Conservation (phyloP, 257 asterid species). For the Scutellaria galericulata region DNA sequence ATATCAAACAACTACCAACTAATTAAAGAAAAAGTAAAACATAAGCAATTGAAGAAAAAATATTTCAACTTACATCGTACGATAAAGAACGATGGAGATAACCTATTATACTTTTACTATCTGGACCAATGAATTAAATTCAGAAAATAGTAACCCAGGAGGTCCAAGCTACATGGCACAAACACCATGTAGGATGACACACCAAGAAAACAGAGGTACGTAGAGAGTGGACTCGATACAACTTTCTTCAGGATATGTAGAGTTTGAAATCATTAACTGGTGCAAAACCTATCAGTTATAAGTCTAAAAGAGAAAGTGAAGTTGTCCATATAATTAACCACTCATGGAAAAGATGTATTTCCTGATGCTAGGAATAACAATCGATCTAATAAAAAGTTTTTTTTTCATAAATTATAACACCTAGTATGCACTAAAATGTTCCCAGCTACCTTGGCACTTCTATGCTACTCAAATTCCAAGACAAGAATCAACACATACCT, state of each 20-base stretch:
- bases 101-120: background rate
- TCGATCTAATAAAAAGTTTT: background rate
- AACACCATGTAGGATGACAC: background rate
- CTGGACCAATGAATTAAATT: background rate
- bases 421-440: background rate
- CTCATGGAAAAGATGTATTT: background rate
- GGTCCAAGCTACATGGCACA: constrained; percentile 5
- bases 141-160: background rate
- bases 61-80: background rate
- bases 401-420: background rate
- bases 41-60: background rate
- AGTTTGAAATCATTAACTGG: constrained; percentile 4
- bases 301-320: background rate
- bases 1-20: constrained; percentile 26
- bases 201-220: background rate
- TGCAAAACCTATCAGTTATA: background rate
- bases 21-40: constrained; percentile 10
- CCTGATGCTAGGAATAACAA: background rate
- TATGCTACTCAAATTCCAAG: background rate
- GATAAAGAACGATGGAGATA: constrained; percentile 12
- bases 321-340: background rate
- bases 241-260: background rate
- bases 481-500: constrained; percentile 55
- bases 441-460: constrained; percentile 2
- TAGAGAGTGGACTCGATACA: constrained; percentile 1